These are phyloP conservation scores for Paramecium primaurelia DNA, from an alignment of 73 alveolate species.

Conservation along the genomic window DNA sequence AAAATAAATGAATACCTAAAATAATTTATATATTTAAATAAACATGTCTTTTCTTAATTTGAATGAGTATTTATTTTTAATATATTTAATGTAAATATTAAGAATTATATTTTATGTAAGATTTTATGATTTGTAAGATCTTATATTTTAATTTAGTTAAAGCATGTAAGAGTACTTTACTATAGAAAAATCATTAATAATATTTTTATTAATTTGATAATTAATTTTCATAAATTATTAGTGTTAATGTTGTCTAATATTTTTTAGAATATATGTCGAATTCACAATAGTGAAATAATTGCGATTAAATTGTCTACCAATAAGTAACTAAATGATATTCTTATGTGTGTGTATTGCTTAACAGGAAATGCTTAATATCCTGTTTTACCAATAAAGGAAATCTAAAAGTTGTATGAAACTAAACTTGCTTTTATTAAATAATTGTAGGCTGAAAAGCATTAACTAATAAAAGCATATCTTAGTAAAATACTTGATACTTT, in stretches of 20 bases:
- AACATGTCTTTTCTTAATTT: too few relatives aligned
- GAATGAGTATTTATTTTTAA: too few relatives aligned
- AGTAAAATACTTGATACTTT: not conserved
- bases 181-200: not conserved
- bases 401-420: not conserved
- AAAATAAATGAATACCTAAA: not conserved
- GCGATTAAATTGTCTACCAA: not conserved
- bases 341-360: not conserved
- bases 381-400: not conserved
- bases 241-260: not conserved
- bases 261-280: not conserved
- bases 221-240: not conserved
- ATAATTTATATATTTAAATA: too few relatives aligned
- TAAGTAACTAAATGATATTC: not conserved
- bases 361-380: not conserved
- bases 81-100: too few relatives aligned
- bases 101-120: not conserved
- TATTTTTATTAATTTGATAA: not conserved
- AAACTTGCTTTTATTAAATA: not conserved
- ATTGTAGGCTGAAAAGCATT: not conserved
- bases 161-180: not conserved
- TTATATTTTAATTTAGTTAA: not conserved
- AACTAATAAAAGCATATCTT: not conserved
- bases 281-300: not conserved
- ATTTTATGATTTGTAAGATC: not conserved